Base-by-base conservation (phyloP, 2,329 filamentous ascomycete genomes). In the Aspergillus sp. region DNA sequence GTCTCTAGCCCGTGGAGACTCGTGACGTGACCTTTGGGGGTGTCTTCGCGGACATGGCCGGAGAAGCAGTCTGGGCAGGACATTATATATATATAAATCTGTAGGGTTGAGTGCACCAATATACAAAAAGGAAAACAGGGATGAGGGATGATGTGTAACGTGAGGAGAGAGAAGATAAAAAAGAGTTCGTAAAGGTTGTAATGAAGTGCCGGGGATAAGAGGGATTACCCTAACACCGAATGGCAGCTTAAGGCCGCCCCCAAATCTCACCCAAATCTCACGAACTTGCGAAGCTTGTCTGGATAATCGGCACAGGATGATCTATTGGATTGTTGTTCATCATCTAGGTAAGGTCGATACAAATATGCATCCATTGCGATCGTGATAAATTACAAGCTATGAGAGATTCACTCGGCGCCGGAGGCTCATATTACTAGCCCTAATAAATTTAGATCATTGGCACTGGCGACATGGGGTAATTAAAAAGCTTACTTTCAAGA, bases 1-100 rank as follows among this genome's bases (percentile, higher is more conserved):
- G 77, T 75, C 37, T 79, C 68, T 4, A 83, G 72, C 22, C 78
- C 79, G 61, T 85, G 79, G 17, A 84, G 62, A 19, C 73, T 77
- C 56, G 74, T 73, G 51, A 75, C 69, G n/a, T 70, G 72, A 30
- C 82, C 82, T 6, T 71, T 75, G 4, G 82, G 79, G 5, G 68
- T 66, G 46, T 77, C 80, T 1, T 74, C 65, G 63, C 82, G 79
- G 40, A 81, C 65, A 39, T 68, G 67, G 60, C 82, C 82, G n/a
- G 66, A 66, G 68, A 82, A 82, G 62, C 82, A 83, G 54, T 65
- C 62, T 40, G 69, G 65, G 49, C 69, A 71, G 27, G 68, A 69
- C 68, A 70, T 69, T 20, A 11, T 56, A 22, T 7, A 37, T 50
- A 40, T 33, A 19, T 42, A 4, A 9, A 42, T 4, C 15, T 3